A percentile compares a stretch with the other conserved stretches of the same genome.
These are phyloP conservation scores for Metschnikowia cerradonensis DNA, from an alignment of 805 yeast species.

Conservation along the genomic window DNA sequence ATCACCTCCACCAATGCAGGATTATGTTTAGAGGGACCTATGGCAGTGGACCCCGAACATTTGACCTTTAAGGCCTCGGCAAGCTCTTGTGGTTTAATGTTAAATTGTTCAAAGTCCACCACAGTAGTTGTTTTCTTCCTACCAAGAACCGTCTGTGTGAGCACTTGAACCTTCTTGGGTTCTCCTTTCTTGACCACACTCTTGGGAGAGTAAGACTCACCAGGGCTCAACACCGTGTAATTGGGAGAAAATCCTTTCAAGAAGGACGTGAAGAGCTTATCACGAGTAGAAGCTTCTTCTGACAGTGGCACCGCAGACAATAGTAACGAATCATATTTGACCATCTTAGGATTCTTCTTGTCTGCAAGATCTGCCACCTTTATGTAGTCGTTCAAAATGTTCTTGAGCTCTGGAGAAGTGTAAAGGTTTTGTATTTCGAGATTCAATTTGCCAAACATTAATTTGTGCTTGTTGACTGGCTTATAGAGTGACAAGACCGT, in stretches of 20 bases:
- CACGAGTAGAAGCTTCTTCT: slow-evolving; percentile 34
- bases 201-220: slow-evolving; percentile 23
- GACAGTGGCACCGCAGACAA: slow-evolving; percentile 36
- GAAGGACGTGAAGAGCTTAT: slow-evolving; percentile 42
- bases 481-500: slow-evolving; percentile 46
- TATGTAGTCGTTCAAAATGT: slow-evolving; percentile 54
- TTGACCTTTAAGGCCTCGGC: slow-evolving; percentile 67
- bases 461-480: slow-evolving; percentile 49
- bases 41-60: slow-evolving; percentile 87
- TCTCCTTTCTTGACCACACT: slow-evolving; percentile 47
- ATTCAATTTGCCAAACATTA: slow-evolving; percentile 43
- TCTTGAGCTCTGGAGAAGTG: slow-evolving; percentile 51
- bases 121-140: slow-evolving; percentile 75
- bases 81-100: slow-evolving; percentile 58
- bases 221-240: slow-evolving; percentile 47
- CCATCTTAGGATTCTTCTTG: slow-evolving; percentile 47
- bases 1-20: slow-evolving; percentile 62
- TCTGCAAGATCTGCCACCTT: slow-evolving; percentile 47
- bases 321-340: slow-evolving; percentile 54
- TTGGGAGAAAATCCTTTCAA: slow-evolving; percentile 46
- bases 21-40: slow-evolving; percentile 54
- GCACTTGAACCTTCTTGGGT: slow-evolving; percentile 61
- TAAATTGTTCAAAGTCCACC: slow-evolving; percentile 62
- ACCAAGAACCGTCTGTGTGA: slow-evolving; percentile 76
- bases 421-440: slow-evolving; percentile 40